phyloP scores from a whole-genome alignment of 2,329 filamentous ascomycete species.

The Coniochaeta hoffmannii region DNA sequence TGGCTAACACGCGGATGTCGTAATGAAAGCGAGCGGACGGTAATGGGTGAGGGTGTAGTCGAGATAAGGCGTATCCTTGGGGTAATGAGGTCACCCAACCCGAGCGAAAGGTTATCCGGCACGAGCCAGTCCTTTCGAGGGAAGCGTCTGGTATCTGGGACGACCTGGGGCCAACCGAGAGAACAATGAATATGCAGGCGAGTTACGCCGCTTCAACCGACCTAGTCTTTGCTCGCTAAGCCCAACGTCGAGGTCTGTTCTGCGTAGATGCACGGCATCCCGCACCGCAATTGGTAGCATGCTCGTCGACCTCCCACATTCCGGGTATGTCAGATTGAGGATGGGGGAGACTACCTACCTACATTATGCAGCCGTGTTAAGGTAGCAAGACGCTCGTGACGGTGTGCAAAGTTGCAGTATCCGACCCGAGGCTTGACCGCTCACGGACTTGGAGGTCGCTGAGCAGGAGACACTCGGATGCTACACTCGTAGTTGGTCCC shows the following conservation, averaged over 20 bases:
- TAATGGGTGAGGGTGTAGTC: not conserved
- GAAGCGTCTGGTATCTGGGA: not conserved
- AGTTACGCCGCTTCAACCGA: not conserved
- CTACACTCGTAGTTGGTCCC: not conserved
- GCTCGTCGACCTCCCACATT: not conserved
- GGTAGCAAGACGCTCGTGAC: too few relatives aligned
- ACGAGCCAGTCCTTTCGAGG: not conserved
- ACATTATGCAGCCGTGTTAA: too few relatives aligned
- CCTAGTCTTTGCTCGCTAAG: not conserved
- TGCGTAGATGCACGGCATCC: not conserved
- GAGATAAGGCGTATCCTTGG: not conserved
- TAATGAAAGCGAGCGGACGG: not conserved
- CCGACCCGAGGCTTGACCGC: too few relatives aligned
- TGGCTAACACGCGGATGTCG: not conserved
- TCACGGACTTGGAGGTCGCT: not conserved
- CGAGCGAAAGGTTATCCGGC: not conserved
- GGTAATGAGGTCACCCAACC: slow-evolving; percentile 2
- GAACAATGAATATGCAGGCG: not conserved
- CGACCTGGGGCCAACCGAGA: not conserved
- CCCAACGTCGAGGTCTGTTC: not conserved
- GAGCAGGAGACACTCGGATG: not conserved
- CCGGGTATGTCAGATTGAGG: not conserved
- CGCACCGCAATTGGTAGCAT: not conserved
- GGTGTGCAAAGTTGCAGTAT: too few relatives aligned
- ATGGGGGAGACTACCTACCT: too few relatives aligned